phyloP scores from a whole-genome alignment of 148 eudicot species.

The Silene uniflora region DNA sequence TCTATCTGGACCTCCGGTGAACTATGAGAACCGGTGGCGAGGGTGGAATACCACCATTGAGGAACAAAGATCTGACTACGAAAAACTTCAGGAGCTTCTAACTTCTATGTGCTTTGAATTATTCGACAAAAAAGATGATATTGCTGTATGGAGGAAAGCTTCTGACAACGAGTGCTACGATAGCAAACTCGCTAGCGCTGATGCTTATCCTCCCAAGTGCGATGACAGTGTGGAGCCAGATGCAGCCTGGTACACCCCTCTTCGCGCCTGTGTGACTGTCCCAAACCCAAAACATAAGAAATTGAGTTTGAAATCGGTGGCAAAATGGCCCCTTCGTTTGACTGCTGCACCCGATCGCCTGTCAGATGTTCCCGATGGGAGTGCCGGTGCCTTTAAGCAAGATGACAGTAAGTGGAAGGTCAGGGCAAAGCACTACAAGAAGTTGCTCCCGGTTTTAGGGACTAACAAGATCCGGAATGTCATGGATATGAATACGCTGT shows the following conservation, averaged over 20 bases:
- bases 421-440: conserved; percentile 75
- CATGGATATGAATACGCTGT: conserved; percentile 92
- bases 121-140: conserved; percentile 69
- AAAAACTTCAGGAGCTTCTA: conserved; percentile 62
- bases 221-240: conserved; percentile 86
- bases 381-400: conserved; percentile 52
- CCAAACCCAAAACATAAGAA: conserved; percentile 56
- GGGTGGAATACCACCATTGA: conserved; percentile 91
- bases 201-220: conserved; percentile 74
- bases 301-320: conserved; percentile 38
- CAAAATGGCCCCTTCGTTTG: conserved; percentile 80
- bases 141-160: conserved; percentile 86
- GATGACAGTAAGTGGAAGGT: conserved; percentile 73
- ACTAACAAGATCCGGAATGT: conserved; percentile 80
- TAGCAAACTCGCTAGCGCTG: conserved; percentile 48
- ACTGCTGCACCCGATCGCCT: conserved; percentile 64
- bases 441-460: conserved; percentile 68
- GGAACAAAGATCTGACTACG: conserved; percentile 65
- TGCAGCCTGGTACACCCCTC: conserved; percentile 96
- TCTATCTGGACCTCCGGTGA: conserved; percentile 93
- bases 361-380: conserved; percentile 53
- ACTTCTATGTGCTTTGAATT: conserved; percentile 77
- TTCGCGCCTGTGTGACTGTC: conserved; percentile 70
- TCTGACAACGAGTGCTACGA: conserved; percentile 59
- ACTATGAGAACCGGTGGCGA: conserved; percentile 74